Evolutionary conservation across 2,329 filamentous ascomycete genomes (phyloP).

Genomic region (Aureobasidium sp.): DNA sequence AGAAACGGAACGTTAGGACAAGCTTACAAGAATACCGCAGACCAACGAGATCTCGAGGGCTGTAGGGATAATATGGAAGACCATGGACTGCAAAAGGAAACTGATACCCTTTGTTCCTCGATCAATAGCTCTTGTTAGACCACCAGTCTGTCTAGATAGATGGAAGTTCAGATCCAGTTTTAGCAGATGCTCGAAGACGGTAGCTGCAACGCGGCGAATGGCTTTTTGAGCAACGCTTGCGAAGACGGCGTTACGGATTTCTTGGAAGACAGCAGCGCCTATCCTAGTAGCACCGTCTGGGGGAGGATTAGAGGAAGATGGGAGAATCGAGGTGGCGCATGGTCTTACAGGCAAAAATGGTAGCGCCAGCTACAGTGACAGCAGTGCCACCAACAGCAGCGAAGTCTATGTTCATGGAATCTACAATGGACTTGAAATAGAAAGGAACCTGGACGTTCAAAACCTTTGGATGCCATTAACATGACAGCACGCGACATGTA

Average conservation of each 20-base stretch:
- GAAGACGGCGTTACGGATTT: slow-evolving; percentile 91
- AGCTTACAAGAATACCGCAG: slow-evolving; percentile 69
- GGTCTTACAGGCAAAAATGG: slow-evolving; percentile 72
- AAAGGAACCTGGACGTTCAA: slow-evolving; percentile 97
- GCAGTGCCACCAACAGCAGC: slow-evolving; percentile 79
- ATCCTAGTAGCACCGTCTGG: slow-evolving; percentile 76
- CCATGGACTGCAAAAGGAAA: slow-evolving; percentile 94
- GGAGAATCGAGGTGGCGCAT: background rate
- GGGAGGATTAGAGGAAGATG: background rate
- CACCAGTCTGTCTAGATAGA: slow-evolving; percentile 86
- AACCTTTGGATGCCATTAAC: slow-evolving; percentile 40
- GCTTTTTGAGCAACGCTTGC: slow-evolving; percentile 95
- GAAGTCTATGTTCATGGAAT: slow-evolving; percentile 95
- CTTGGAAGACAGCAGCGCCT: slow-evolving; percentile 81
- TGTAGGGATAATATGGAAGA: slow-evolving; percentile 92
- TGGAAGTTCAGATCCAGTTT: slow-evolving; percentile 90
- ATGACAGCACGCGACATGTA: slow-evolving; percentile 2
- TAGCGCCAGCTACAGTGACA: slow-evolving; percentile 77
- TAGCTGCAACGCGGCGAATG: slow-evolving; percentile 80
- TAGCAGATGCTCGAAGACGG: slow-evolving; percentile 86
- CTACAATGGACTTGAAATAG: slow-evolving; percentile 97
- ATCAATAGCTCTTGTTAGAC: slow-evolving; percentile 87
- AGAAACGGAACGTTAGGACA: background rate
- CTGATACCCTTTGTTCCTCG: slow-evolving; percentile 97
- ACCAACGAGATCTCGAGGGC: slow-evolving; percentile 91